Evolutionary conservation across 805 yeast species (phyloP).

Genomic region (Zygotorulaspora sp.): DNA sequence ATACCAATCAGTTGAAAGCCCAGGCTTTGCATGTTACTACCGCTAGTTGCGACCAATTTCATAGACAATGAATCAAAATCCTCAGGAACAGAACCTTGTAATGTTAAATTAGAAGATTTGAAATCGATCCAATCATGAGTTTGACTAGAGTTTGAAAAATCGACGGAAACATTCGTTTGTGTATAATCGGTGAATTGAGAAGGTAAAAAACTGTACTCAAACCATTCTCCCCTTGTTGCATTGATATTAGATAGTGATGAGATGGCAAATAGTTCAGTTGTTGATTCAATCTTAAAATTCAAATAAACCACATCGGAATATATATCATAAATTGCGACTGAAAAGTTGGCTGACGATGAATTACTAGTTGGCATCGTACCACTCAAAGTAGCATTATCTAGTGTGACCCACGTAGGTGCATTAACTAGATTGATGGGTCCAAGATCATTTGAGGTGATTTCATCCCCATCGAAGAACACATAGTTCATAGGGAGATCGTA

Average conservation of each 20-base stretch:
- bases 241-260: conserved; percentile 51
- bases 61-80: conserved; percentile 42
- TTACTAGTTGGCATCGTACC: conserved; percentile 55
- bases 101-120: conserved; percentile 54
- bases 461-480: conserved; percentile 59
- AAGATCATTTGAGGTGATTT: conserved; percentile 48
- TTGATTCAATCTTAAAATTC: conserved; percentile 52
- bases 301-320: conserved; percentile 57
- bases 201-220: conserved; percentile 50
- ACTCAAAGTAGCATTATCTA: conserved; percentile 42
- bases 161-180: conserved; percentile 46
- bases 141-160: conserved; percentile 35
- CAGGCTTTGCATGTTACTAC: conserved; percentile 37
- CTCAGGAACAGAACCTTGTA: conserved; percentile 62
- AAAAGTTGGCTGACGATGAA: conserved; percentile 39
- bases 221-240: conserved; percentile 62
- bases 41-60: conserved; percentile 39
- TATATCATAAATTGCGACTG: conserved; percentile 53
- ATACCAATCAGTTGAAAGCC: conserved; percentile 54
- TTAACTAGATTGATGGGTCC: conserved; percentile 45
- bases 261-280: conserved; percentile 53
- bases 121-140: conserved; percentile 62
- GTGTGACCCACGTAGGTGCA: conserved; percentile 58
- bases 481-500: conserved; percentile 58
- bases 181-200: conserved; percentile 54